Evolutionary conservation across 768 basidiomycete species (phyloP).

Genomic region (Lactarius hatsudake): DNA sequence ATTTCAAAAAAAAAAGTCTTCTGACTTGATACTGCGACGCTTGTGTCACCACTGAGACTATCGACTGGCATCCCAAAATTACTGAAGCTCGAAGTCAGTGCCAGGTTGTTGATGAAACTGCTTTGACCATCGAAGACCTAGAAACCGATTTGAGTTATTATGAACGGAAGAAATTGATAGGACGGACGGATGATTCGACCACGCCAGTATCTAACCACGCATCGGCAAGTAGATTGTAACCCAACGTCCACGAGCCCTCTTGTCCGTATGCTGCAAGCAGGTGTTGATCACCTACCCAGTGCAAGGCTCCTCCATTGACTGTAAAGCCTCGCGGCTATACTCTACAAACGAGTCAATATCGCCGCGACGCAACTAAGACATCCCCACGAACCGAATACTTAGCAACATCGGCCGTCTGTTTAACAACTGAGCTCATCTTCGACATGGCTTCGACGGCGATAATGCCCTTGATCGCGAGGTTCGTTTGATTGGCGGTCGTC

Average conservation of each 20-base stretch:
- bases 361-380: background rate
- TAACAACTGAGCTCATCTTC: background rate
- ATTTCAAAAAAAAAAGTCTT: background rate
- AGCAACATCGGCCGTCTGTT: background rate
- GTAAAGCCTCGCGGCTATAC: background rate
- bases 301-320: background rate
- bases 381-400: background rate
- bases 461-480: background rate
- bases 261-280: background rate
- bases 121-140: conserved; percentile 53
- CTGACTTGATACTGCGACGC: background rate
- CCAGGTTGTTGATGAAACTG: conserved; percentile 44
- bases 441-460: background rate
- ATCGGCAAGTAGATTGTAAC: background rate
- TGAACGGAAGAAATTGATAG: too few species aligned
- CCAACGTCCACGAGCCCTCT: background rate
- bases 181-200: background rate
- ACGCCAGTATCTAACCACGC: background rate
- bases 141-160: too few species aligned
- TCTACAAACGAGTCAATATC: background rate
- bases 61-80: background rate
- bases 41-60: background rate
- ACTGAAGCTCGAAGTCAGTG: background rate
- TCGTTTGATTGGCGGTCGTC: background rate
- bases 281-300: background rate